Evolutionary conservation across 371 early-diverging fungal species (phyloP).

Genomic region (Entomophthora muscae): DNA sequence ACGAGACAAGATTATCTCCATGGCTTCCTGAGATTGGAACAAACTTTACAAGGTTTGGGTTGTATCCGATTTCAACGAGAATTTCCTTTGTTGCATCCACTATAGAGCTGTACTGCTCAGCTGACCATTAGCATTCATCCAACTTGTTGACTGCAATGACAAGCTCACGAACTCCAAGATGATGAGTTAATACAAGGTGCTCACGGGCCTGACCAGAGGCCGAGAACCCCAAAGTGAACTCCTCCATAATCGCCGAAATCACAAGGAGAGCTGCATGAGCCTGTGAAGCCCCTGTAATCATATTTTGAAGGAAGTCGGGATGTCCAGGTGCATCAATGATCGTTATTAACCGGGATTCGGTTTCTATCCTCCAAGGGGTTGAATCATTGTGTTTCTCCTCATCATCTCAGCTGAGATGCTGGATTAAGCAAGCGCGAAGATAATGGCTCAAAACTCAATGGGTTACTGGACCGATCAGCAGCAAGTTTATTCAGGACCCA

Average conservation of each 20-base stretch:
- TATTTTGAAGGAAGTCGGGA: slow-evolving; percentile 98
- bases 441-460: background rate
- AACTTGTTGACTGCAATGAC: slow-evolving; percentile 98
- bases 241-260: slow-evolving; percentile 87
- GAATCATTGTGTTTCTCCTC: slow-evolving; percentile 95
- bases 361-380: slow-evolving; percentile 95
- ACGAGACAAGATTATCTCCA: background rate
- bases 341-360: slow-evolving; percentile 84
- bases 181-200: slow-evolving; percentile 96
- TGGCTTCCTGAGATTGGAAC: slow-evolving; percentile 93
- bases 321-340: slow-evolving; percentile 98
- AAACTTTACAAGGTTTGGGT: slow-evolving; percentile 81
- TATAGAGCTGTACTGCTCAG: slow-evolving; percentile 88
- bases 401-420: slow-evolving; percentile 92
- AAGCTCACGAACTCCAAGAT: slow-evolving; percentile 93
- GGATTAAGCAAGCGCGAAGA: slow-evolving; percentile 49
- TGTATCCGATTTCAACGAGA: slow-evolving; percentile 91
- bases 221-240: slow-evolving; percentile 98
- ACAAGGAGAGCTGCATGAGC: slow-evolving; percentile 95
- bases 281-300: slow-evolving; percentile 97
- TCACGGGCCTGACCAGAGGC: slow-evolving; percentile 99
- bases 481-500: background rate
- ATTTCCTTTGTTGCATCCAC: slow-evolving; percentile 83
- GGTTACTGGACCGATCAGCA: slow-evolving; percentile 20
- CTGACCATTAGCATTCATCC: slow-evolving; percentile 91